Evolutionary conservation across 2,329 filamentous ascomycete species (phyloP).

Genomic region (Raffaelea ambrosiae): DNA sequence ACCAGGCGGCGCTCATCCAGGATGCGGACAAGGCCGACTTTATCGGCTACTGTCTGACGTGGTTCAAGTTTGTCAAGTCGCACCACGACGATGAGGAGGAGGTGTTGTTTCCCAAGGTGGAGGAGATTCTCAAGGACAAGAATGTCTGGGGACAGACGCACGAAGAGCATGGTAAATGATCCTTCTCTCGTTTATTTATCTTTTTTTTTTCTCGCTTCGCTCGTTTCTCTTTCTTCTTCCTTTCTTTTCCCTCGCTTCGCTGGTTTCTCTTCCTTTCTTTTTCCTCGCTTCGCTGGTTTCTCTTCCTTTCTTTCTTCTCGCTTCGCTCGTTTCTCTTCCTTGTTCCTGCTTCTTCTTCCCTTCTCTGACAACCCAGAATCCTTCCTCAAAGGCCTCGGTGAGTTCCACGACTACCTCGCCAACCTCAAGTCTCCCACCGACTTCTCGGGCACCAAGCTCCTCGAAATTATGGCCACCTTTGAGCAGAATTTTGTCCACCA

Average conservation of each 20-base stretch:
- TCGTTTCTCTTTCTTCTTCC: conserved; percentile 28
- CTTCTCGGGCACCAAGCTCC: conserved; percentile 35
- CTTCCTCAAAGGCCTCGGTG: conserved; percentile 42
- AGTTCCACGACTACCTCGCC: conserved; percentile 44
- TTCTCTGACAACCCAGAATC: conserved; percentile 21
- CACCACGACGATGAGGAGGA: conserved; percentile 55
- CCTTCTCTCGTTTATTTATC: background rate
- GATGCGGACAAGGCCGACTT: conserved; percentile 46
- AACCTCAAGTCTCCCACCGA: conserved; percentile 29
- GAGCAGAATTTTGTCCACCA: conserved; percentile 41
- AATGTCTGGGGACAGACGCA: conserved; percentile 43
- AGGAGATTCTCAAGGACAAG: conserved; percentile 40
- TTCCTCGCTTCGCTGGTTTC: background rate
- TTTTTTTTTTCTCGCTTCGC: background rate
- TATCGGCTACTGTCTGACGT: conserved; percentile 47
- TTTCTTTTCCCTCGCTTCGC: conserved; percentile 17
- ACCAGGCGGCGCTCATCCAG: conserved; percentile 43
- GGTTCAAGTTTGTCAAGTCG: conserved; percentile 49
- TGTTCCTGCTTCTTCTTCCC: conserved; percentile 31
- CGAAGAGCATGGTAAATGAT: conserved; percentile 42
- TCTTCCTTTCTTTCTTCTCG: background rate
- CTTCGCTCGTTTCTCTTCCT: conserved; percentile 3
- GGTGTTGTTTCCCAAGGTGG: conserved; percentile 46
- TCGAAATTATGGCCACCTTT: conserved; percentile 42
- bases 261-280: conserved; percentile 22